Evolutionary conservation across 352 stramenopile genomes (phyloP), one percentile per base, ranked within the genome.

Genomic region (Halophytophthora batemanensis): DNA sequence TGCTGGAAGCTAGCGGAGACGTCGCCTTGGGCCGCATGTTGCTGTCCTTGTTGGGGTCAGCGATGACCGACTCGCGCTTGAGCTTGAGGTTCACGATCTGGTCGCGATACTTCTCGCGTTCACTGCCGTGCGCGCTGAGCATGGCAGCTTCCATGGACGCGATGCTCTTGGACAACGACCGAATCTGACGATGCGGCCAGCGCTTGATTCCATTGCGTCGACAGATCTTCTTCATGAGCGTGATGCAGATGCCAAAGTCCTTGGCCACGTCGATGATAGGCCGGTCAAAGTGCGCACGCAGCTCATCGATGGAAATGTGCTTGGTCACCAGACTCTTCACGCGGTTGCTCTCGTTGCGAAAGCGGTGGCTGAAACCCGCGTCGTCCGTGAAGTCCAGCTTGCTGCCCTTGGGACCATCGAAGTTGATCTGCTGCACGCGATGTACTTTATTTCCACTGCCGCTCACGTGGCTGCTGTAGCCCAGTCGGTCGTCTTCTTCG

Each of bases 231-330:
- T 92, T 95, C 84, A 95, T 95, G 36, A 95, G 72, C 53, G 84
- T 95, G 62, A 95, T 95, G 58, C 84, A 95, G 39, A 95, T 92
- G 23, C 84, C 84, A 75, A 95, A 95, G 51, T 91, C 77, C 63
- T 92, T 90, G 19, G 84, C 84, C n/a, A 95, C 84, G 42, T 95
- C 84, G 39, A 93, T 89, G 60, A 95, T 93, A 2, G 84, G 84
- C 6, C 82, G 78, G 40, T 95, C 82, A 59, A 95, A 95, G 55
- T 95, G 84, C 29, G 72, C 77, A 31, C 82, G 76, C 15, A 95
- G 65, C 58, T 93, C 82, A 18, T 91, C 85, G 37, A 95, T 89
- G 17, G 82, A 90, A 57, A 95, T 95, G 61, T 93, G 82, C 54
- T 93, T 94, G 35, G 84, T 94, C 23, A 91, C 82, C 8, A 90